Evolutionary conservation across 208 protist genomes (phyloP).

Genomic region (Crithidia fasciculata): DNA sequence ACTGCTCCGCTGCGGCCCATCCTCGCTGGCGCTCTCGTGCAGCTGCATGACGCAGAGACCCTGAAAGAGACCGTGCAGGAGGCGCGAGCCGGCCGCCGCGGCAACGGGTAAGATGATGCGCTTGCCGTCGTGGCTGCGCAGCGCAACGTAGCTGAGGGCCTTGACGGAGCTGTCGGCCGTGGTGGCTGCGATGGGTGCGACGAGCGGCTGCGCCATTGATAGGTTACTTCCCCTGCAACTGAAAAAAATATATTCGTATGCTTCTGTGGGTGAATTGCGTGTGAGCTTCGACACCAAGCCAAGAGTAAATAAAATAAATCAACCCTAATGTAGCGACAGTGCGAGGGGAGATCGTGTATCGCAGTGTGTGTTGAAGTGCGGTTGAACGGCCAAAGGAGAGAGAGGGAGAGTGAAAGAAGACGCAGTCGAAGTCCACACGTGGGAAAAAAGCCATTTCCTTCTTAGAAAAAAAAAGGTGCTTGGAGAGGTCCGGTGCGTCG

Average conservation of each 20-base stretch:
- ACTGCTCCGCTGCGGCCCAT: background rate
- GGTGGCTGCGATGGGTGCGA: background rate
- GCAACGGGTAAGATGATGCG: conserved; percentile 65
- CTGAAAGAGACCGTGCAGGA: conserved; percentile 64
- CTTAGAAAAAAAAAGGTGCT: background rate
- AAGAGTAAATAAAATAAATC: too few species aligned
- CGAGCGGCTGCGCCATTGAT: conserved; percentile 10
- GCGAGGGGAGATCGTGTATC: too few species aligned
- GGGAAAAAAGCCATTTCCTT: too few species aligned
- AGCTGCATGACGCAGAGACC: conserved; percentile 44
- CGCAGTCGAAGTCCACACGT: too few species aligned
- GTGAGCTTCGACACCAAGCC: too few species aligned
- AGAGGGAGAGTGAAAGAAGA: conserved; percentile 16
- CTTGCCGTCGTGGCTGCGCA: conserved; percentile 48
- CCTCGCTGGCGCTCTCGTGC: conserved; percentile 15
- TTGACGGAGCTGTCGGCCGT: conserved; percentile 2
- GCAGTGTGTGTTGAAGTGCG: too few species aligned
- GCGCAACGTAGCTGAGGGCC: conserved; percentile 50
- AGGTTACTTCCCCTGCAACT: too few species aligned
- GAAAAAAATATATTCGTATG: background rate
- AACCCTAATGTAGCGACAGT: too few species aligned
- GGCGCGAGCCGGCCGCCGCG: conserved; percentile 50
- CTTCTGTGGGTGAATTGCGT: background rate
- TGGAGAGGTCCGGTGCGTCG: too few species aligned
- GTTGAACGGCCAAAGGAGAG: background rate